Base-by-base conservation (phyloP, 2,329 filamentous ascomycete genomes). In the Ascochyta pisi region DNA sequence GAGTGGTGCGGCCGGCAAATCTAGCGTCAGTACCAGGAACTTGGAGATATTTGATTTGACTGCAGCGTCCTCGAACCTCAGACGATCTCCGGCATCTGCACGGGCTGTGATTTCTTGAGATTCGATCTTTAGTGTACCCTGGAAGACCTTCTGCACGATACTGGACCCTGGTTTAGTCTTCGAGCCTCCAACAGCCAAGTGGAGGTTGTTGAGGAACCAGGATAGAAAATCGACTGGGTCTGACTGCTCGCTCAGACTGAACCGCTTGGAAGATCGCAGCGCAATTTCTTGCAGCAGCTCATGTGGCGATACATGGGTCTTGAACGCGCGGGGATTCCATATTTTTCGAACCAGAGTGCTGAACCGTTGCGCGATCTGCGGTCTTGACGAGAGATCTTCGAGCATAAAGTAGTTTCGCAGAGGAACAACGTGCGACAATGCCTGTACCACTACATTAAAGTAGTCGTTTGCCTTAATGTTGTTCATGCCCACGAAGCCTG, bases 401-500 rank as follows among this genome's bases (percentile, higher is more conserved):
- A 98, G 84, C 69, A 99, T 87, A 73, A 98, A 88, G 78, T 87
- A 98, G 74, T 98, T 97, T 31, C 95, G 87, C 64, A 99, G 81
- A 4, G 95, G 94, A 19, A 88, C 82, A 24, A 98, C 92, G 76
- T 99, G 95, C 3, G 94, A 89, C 34, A 99, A 83, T 6, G 93
- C 89, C 76, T 99, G 95, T 44, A 96, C 89, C 3, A 97, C 86
- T 24, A 96, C 94, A 73, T 99, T 99, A 71, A 98, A 84, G 79
- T 99, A 99, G 80, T 99, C 95, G 78, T 99, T 99, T 55, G 95
- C 92, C 77, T 99, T 99, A 83, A 99, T 97, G 78, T 99, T 99
- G 83, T 99, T 99, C 91, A 99, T 96, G 64, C 95, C 95, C 58
- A 99, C 92, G 73, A 93, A 99, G 6, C 95, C 94, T 19, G 95